Evolutionary conservation across 179 eudicot genomes (phyloP).

Genomic region (Actinidia arguta): DNA sequence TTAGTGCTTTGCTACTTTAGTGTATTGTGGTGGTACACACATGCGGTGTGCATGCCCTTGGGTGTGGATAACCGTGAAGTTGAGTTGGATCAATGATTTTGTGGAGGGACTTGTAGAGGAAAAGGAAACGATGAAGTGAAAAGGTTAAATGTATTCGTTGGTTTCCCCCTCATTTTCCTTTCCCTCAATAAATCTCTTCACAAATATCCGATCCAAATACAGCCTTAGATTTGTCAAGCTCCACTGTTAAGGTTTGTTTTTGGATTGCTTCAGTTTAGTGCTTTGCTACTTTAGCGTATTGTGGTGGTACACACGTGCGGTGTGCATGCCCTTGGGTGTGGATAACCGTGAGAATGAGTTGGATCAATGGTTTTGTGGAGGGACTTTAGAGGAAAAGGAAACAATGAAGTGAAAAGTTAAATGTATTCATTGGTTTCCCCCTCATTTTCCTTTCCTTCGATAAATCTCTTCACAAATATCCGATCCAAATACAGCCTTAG

Average conservation of each 20-base stretch:
- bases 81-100: neutral
- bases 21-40: neutral
- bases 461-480: neutral
- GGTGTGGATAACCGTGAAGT: neutral
- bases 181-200: too few species aligned
- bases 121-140: neutral
- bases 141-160: neutral
- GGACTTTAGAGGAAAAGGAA: neutral
- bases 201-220: too few species aligned
- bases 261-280: neutral
- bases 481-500: neutral
- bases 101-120: neutral
- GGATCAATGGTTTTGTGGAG: neutral
- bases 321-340: neutral
- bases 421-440: neutral
- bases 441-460: neutral
- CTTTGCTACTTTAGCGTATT: neutral
- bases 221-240: constrained; percentile 62
- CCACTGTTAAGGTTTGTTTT: constrained; percentile 50
- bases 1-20: neutral
- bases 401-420: neutral
- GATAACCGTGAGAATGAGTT: neutral
- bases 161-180: neutral
- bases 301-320: neutral
- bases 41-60: neutral